Evolutionary conservation across 176 grass and related monocot genomes (phyloP).

Genomic region (Urochloa ruziziensis): DNA sequence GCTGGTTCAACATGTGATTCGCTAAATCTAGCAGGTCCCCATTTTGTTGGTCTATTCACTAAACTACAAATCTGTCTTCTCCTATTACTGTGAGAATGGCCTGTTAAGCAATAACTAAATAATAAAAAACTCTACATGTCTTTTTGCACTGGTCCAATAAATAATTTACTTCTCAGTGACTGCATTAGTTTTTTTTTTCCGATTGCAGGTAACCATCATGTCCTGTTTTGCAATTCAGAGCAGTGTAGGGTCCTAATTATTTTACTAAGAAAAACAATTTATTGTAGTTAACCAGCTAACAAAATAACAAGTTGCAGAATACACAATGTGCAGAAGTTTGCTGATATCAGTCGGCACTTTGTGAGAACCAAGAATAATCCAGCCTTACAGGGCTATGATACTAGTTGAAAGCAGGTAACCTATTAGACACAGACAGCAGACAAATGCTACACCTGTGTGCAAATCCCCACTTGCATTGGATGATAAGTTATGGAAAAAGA

Average conservation of each 20-base stretch:
- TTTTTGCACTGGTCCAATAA: conserved; percentile 21
- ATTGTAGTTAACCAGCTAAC: background rate
- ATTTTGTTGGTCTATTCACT: conserved; percentile 23
- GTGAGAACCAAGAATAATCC: background rate
- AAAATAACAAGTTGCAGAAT: conserved; percentile 25
- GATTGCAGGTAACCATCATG: conserved; percentile 10
- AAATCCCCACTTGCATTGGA: conserved; percentile 10
- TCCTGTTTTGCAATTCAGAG: background rate
- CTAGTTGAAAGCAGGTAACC: background rate
- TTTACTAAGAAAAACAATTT: background rate
- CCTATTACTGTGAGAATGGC: background rate
- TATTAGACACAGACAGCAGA: background rate
- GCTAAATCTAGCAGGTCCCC: conserved; percentile 3
- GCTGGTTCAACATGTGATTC: background rate
- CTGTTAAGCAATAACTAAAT: background rate
- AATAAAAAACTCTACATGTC: background rate
- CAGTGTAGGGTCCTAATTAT: conserved; percentile 9
- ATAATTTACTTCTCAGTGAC: conserved; percentile 17
- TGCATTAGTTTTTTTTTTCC: background rate
- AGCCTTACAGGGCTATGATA: background rate
- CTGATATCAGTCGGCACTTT: conserved; percentile 27
- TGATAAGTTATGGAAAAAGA: background rate
- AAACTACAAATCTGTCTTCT: conserved; percentile 26
- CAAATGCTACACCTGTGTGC: background rate
- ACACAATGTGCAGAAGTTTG: conserved; percentile 29